phyloP scores from a whole-genome alignment of 106 monocot species.

The Dioscorea zingiberensis region DNA sequence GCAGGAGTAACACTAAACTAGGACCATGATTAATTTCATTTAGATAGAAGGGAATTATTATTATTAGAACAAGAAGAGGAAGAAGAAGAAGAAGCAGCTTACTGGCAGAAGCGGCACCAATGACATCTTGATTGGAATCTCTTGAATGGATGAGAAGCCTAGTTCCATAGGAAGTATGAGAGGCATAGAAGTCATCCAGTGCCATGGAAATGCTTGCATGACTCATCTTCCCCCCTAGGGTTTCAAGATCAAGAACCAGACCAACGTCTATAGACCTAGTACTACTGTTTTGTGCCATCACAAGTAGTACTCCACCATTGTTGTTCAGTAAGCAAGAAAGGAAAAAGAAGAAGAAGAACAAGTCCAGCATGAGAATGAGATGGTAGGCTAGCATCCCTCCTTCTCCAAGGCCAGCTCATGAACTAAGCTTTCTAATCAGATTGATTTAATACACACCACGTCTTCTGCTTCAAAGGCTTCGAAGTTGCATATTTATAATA shows the following conservation, averaged over 20 bases:
- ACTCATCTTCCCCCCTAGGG: slow-evolving; percentile 15
- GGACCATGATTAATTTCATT: too few relatives aligned
- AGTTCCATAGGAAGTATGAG: slow-evolving; percentile 19
- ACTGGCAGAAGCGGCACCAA: slow-evolving; percentile 51
- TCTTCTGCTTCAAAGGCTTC: not conserved
- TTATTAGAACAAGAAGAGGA: too few relatives aligned
- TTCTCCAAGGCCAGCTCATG: not conserved
- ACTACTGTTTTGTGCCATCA: not conserved
- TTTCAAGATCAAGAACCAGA: slow-evolving; percentile 16
- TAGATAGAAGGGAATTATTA: too few relatives aligned
- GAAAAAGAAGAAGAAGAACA: not conserved
- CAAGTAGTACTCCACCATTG: not conserved
- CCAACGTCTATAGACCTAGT: slow-evolving; percentile 4
- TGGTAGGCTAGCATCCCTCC: not conserved
- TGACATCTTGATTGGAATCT: slow-evolving; percentile 22
- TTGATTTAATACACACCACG: not conserved
- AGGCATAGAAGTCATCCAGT: slow-evolving; percentile 47
- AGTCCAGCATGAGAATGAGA: not conserved
- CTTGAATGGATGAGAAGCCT: slow-evolving; percentile 25
- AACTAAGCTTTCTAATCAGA: not conserved
- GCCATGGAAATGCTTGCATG: slow-evolving; percentile 40
- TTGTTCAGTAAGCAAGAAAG: not conserved
- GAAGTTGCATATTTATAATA: too few relatives aligned
- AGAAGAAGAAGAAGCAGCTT: not conserved
- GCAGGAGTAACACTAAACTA: too few relatives aligned